phyloP scores from a whole-genome alignment of 768 basidiomycete species.

The Leccinum broughii region DNA sequence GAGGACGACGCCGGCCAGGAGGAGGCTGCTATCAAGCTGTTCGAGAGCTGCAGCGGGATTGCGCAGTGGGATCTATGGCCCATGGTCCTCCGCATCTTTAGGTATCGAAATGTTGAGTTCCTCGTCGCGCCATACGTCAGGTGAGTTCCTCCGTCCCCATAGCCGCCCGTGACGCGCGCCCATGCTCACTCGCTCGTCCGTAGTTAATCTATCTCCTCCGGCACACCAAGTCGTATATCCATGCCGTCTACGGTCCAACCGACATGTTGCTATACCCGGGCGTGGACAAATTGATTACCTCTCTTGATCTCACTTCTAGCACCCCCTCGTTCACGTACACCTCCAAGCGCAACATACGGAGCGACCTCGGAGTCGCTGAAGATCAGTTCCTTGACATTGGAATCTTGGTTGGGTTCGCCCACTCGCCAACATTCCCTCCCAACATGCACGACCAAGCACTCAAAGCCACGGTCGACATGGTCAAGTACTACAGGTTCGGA shows the following conservation, averaged over 20 bases:
- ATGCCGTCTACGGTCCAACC: conserved; percentile 90
- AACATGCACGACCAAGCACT: conserved; percentile 78
- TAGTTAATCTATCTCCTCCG: conserved; percentile 94
- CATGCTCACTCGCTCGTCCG: conserved; percentile 10
- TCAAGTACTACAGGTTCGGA: conserved; percentile 46
- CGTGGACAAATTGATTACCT: conserved; percentile 87
- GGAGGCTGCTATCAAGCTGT: no score
- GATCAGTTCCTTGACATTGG: conserved; percentile 96
- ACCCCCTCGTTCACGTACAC: conserved; percentile 79
- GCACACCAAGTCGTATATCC: conserved; percentile 91
- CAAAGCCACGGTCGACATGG: conserved; percentile 43
- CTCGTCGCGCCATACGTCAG: conserved; percentile 94
- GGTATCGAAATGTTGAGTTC: conserved; percentile 94
- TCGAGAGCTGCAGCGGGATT: not conserved
- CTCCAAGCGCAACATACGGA: conserved; percentile 75
- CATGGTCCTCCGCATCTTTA: conserved; percentile 87
- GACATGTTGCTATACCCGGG: conserved; percentile 77
- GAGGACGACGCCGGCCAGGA: no score
- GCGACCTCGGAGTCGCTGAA: conserved; percentile 62
- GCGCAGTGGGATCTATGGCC: conserved; percentile 92
- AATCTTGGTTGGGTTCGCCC: conserved; percentile 88
- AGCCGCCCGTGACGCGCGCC: no score
- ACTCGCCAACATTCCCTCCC: conserved; percentile 78
- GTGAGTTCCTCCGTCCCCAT: conserved; percentile 49
- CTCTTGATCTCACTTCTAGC: conserved; percentile 70